These are phyloP conservation scores for Globisporangium spinosum DNA, from an alignment of 352 stramenopile genomes.

Conservation along the genomic window DNA sequence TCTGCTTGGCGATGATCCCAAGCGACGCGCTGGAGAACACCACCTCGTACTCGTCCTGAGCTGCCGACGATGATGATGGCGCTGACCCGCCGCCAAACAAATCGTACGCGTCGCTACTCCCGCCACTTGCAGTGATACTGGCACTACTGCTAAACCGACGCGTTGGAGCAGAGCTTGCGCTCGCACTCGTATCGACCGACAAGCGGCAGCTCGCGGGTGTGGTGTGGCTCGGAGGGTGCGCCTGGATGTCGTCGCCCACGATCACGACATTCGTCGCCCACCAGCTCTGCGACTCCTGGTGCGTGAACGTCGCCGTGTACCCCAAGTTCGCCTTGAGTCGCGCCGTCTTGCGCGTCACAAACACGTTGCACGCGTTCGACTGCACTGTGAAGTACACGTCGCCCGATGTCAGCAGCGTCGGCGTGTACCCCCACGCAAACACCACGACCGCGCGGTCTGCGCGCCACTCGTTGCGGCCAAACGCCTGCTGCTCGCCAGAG, in stretches of 20 bases:
- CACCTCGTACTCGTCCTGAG: conserved; percentile 68
- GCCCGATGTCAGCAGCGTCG: conserved; percentile 74
- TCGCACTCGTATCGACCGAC: background rate
- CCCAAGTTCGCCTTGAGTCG: conserved; percentile 70
- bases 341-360: conserved; percentile 73
- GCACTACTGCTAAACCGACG: background rate
- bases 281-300: conserved; percentile 78
- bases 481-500: conserved; percentile 2
- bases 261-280: conserved; percentile 81
- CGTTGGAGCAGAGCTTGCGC: background rate
- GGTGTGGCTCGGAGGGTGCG: conserved; percentile 22
- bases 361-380: conserved; percentile 82
- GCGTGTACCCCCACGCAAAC: conserved; percentile 85
- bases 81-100: conserved; percentile 18
- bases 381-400: conserved; percentile 83
- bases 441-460: conserved; percentile 66
- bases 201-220: background rate
- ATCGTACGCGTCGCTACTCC: conserved; percentile 4
- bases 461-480: conserved; percentile 40
- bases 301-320: conserved; percentile 80
- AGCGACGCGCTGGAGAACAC: conserved; percentile 54
- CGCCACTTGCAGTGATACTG: background rate
- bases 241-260: conserved; percentile 73
- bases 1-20: conserved; percentile 73
- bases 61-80: conserved; percentile 6